Conservation (phyloP, 345 rosid genomes). For the Cardamine occulta region DNA sequence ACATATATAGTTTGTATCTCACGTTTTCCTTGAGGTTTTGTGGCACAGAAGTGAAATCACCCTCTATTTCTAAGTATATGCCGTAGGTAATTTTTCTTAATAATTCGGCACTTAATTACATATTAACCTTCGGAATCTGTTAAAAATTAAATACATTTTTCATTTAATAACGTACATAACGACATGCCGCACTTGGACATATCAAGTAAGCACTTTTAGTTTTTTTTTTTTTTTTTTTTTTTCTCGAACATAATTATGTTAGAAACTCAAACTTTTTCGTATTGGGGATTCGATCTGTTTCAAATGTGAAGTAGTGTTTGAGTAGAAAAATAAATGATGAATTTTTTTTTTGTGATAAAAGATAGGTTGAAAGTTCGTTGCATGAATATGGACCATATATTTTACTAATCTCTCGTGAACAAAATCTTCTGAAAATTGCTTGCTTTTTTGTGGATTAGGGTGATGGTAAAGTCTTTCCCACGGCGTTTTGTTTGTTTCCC, state of each 20-base stretch:
- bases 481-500: constrained; percentile 2
- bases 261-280: neutral
- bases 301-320: neutral
- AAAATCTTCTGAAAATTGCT: neutral
- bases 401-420: neutral
- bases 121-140: neutral
- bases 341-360: neutral
- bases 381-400: neutral
- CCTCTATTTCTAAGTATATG: too few relatives aligned
- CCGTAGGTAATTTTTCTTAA: too few relatives aligned
- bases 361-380: neutral
- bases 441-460: neutral
- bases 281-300: too few relatives aligned
- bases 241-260: constrained; percentile 8
- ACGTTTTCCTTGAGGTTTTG: neutral
- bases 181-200: neutral
- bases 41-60: neutral
- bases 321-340: neutral
- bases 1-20: neutral
- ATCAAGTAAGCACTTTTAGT: neutral
- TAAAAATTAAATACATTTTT: neutral
- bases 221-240: neutral
- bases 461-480: constrained; percentile 19
- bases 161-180: neutral
- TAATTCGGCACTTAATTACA: too few relatives aligned